Evolutionary conservation across 2,329 filamentous ascomycete genomes (phyloP), one percentile per base, ranked within the genome.

Genomic region (Aspergillus melleus): DNA sequence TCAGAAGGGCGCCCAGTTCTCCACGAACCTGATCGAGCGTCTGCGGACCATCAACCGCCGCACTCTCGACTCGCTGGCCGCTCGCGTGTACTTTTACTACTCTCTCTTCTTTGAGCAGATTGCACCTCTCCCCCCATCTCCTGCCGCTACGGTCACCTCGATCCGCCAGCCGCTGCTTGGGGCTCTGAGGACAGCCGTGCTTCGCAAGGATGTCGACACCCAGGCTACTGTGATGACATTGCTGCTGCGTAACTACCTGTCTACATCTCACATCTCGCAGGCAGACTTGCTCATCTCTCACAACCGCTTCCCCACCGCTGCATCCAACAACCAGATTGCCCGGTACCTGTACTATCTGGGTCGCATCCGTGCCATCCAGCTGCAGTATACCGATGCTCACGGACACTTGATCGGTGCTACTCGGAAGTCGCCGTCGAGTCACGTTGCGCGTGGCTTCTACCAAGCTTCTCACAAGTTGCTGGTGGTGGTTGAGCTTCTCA

Each of bases 1-100:
- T 72, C 84, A 95, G 74, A 86, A 86, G 64, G 95, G 95, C 57
- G 88, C 88, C 65, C 85, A 90, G 61, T 96, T 98, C 79, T 98
- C 95, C 30, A 86, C 87, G 66, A 87, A 88, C 69, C 84, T 99
- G 56, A 88, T 92, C 54, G 90, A 94, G 73, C 89, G 90, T 73
- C 89, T 98, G 75, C 92, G 96, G 71, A 84, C 88, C 55, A 84
- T 96, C 74, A 99, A 99, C 82, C 90, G 95, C 64, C 89, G 95
- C 69, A 98, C 95, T 24, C 82, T 99, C 63, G 95, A 99, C 77
- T 92, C 93, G 53, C 86, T 99, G 60, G 91, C 93, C 60, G 92
- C 94, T 66, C 96, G 96, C 78, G 92, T 94, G 64, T 99, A 97
- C 84, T 98, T 97, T 80, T 99, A 99, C 83, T 96, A 92, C 80